Evolutionary conservation across 192 early-diverging fungal genomes (phyloP).

Genomic region (Cetraspora pellucida): DNA sequence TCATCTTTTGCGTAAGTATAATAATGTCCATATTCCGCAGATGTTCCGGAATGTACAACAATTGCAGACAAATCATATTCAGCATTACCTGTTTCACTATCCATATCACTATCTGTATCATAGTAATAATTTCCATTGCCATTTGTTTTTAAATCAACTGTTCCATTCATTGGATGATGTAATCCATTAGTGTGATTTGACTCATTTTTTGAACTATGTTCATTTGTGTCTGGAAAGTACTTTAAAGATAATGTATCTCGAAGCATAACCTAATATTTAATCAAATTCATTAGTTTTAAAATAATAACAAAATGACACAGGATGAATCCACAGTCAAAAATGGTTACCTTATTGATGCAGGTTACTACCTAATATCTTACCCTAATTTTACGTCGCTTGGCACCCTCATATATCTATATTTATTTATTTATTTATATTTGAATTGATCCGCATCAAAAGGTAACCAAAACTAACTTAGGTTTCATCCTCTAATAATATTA

Average conservation of each 20-base stretch:
- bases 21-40: constrained; percentile 56
- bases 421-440: neutral
- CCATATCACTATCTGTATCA: neutral
- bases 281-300: too few species aligned
- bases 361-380: too few species aligned
- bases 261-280: neutral
- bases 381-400: too few species aligned
- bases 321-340: neutral
- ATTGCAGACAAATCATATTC: constrained; percentile 50
- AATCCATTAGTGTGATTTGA: neutral
- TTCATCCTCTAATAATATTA: neutral
- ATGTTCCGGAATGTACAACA: constrained; percentile 50
- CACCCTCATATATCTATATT: too few species aligned
- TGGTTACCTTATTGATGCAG: neutral
- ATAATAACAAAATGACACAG: neutral
- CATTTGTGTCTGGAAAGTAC: neutral
- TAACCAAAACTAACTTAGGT: neutral
- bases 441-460: neutral
- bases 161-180: neutral
- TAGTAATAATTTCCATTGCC: too few species aligned
- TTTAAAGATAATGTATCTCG: neutral
- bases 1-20: constrained; percentile 51
- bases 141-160: too few species aligned
- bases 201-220: neutral
- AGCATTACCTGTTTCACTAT: neutral